Base-by-base conservation (phyloP, 2,329 filamentous ascomycete genomes). In the Sclerotiophoma versabilis region DNA sequence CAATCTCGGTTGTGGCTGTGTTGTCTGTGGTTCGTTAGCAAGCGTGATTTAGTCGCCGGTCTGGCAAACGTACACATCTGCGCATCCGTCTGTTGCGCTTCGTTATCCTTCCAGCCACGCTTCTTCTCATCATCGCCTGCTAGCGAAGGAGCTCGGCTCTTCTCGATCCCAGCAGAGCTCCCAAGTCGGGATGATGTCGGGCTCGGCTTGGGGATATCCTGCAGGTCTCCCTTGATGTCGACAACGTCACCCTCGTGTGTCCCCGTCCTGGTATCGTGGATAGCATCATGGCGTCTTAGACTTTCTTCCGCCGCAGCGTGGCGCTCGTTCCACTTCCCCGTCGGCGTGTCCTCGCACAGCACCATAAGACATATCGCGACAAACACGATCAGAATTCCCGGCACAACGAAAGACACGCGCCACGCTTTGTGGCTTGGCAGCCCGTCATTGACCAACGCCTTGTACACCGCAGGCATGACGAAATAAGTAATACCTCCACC, bases 401-500 rank as follows among this genome's bases (percentile, higher is more conserved):
- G 92, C 2, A 95, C 88, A 56, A 96, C 77, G 70, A 95, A 96
- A 3, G 90, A 83, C 2, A 96, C 84, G 17, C 92, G 84, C 92
- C 92, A 96, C 2, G 92, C 89, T 36, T 85, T 81, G 63, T 88
- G 85, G 2, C 84, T 75, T 1, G 80, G 76, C 46, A 93, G 80
- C 10, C 87, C 84, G 46, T 81, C 80, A 2, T 36, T 34, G 1
- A 81, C 68, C 23, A 96, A 80, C 0, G 88, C 88, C 73, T 95
- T 88, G 75, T 88, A 93, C 45, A 96, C 86, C 4, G 90, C 90
- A 0, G 92, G 92, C 92, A 96, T 96, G 65, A 93, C 84, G 73
- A 96, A 95, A 77, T 69, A 69, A 5, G 66, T 70, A 22, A 69
- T 62, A 10, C 67, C 67, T 19, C 67, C 67, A 34, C 67, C 67